Evolutionary conservation across 108 stramenopile species (phyloP), one percentile per base, ranked within the genome.

Genomic region (Stephanodiscus triporus): DNA sequence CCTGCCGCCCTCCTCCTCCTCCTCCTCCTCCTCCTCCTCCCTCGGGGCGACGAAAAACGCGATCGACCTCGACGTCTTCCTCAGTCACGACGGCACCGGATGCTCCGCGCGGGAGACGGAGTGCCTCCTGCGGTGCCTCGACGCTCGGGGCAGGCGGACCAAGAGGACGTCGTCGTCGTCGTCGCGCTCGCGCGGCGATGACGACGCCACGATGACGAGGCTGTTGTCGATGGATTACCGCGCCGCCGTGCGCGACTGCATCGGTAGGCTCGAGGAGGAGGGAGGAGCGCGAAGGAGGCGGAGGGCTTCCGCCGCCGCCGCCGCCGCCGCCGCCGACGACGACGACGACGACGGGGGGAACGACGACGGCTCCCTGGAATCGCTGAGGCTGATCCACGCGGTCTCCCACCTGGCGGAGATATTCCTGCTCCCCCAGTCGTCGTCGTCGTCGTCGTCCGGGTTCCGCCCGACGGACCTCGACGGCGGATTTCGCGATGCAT

Each of bases 331-430:
- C 17, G 32, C 34, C 23, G 48, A 77, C 19, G 69, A 58, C n/a
- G 57, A 75, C 62, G 61, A 58, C 22, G 36, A 57, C 13, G 63
- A 55, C 47, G 66, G 75, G 40, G 42, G 59, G 19, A 60, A 54
- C 13, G 30, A 71, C 9, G 34, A 32, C 32, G 78, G 77, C 23
- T 78, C 79, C 66, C 50, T 86, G 53, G 89, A 94, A 63, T 72
- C 87, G 23, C 69, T 94, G 38, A 84, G 73, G 45, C 23, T 87
- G 20, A 61, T 80, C 20, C 80, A 85, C 53, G 82, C 89, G 50
- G 68, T 90, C 6, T 72, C 76, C 24, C 91, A 91, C 48, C 64
- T 94, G 65, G 84, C 85, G 0, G 88, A 90, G 61, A 87, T 81
- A 23, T 87, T 86, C 70, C 58, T 94, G 2, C 71, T 89, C 51